Evolutionary conservation across 306 rosid genomes (phyloP).

Genomic region (Cucumis cinereus): DNA sequence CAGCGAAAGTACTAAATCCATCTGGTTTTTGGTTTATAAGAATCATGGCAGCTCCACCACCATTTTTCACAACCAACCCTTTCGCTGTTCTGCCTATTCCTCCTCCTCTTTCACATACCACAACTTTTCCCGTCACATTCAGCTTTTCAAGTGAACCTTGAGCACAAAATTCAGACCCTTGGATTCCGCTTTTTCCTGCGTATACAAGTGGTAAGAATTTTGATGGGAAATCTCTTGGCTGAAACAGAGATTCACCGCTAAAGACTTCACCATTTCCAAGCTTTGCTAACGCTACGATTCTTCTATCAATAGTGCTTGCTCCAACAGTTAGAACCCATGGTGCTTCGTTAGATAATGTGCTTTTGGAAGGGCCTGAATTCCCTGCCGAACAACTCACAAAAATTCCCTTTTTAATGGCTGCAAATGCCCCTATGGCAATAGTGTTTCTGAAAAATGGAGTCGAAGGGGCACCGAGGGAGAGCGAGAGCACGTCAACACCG

Average conservation of each 20-base stretch:
- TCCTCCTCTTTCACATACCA: conserved; percentile 3
- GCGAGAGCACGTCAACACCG: conserved; percentile 52
- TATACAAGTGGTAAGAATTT: conserved; percentile 2
- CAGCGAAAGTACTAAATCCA: conserved; percentile 2
- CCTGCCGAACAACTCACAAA: conserved; percentile 61
- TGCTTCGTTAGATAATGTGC: conserved; percentile 35
- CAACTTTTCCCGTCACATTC: background rate
- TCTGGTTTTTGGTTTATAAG: background rate
- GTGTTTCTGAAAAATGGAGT: conserved; percentile 33
- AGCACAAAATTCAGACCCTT: background rate
- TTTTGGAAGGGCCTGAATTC: conserved; percentile 39
- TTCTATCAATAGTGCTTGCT: conserved; percentile 38
- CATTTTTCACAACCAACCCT: background rate
- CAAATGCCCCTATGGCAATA: conserved; percentile 48
- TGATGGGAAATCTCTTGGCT: background rate
- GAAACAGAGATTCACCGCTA: background rate
- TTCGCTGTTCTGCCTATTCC: background rate
- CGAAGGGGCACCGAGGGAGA: conserved; percentile 40
- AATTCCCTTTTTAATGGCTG: conserved; percentile 54
- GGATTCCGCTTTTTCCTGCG: background rate
- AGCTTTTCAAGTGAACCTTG: background rate
- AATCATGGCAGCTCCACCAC: conserved; percentile 8
- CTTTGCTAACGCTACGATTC: conserved; percentile 27
- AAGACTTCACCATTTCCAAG: conserved; percentile 21
- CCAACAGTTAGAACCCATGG: conserved; percentile 57